Evolutionary conservation across 768 basidiomycete genomes (phyloP), one percentile per base, ranked within the genome.

Genomic region (Lentinula boryana): DNA sequence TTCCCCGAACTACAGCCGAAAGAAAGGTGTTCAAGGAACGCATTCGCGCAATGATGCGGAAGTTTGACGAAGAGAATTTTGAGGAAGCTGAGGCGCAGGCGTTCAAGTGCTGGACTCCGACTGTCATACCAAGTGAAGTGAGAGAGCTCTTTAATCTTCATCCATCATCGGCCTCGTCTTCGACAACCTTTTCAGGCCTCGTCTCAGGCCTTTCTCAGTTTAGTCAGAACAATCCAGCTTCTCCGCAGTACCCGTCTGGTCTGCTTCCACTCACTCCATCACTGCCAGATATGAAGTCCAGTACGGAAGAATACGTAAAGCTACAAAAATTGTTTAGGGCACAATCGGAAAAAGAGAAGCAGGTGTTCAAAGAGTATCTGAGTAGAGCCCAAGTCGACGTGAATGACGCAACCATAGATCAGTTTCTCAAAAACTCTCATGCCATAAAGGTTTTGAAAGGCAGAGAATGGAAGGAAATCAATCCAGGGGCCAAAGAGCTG

Each of bases 221-320:
- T 16, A 13, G 23, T 58, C 32, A 58, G 21, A 46, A 58, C 15
- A 67, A 77, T 7, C 73, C 75, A 21, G 68, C 74, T 64, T 83
- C 87, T 0, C 79, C 85, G 1, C 83, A 85, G 3, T 95, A 97
- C 76, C 93, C 88, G 77, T 76, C 79, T 5, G 75, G 86, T 56
- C 83, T 84, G 0, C 82, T 97, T 3, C 97, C 96, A 0, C 77
- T 97, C n/a, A 87, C 88, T 3, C 84, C 90, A 50, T 83, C 91
- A 0, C 80, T 98, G 9, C 96, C 96, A 0, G 96, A 99, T 74
- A 98, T 99, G 93, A 95, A 95, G 69, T 87, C 95, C 16, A 89
- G 88, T 68, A 97, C 97, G 5, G 69, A 76, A 21, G 80, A 81
- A 58, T 98, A 98, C 69, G 87, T 97, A 52, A 80, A 84, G 16